These are phyloP conservation scores for Dendryphion nanum DNA, from an alignment of 2,329 filamentous ascomycete genomes.

Conservation along the genomic window DNA sequence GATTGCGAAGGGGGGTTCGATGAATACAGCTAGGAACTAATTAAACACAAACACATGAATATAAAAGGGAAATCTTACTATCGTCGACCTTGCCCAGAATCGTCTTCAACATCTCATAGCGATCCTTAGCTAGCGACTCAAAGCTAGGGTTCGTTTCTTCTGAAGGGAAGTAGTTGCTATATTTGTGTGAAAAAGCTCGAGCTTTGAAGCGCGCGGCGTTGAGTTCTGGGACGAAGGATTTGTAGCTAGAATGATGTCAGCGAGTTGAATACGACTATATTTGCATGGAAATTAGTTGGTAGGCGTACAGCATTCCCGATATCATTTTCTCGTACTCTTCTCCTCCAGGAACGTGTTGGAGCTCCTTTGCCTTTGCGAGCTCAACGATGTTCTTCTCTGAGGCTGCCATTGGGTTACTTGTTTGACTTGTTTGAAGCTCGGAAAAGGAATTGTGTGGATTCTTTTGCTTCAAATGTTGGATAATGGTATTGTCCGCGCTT, in stretches of 20 bases:
- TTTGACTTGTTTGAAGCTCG: not conserved
- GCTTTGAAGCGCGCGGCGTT: constrained; percentile 53
- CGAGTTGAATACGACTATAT: constrained; percentile 1
- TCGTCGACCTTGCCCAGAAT: constrained; percentile 36
- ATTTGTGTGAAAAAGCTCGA: constrained; percentile 56
- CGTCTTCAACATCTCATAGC: constrained; percentile 20
- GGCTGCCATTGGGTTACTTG: constrained; percentile 32
- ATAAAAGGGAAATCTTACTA: no score
- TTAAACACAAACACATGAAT: no score
- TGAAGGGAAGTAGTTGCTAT: constrained; percentile 50
- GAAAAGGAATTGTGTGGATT: no score
- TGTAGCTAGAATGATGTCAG: constrained; percentile 55
- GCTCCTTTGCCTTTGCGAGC: constrained; percentile 48
- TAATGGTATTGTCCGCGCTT: no score
- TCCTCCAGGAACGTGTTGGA: constrained; percentile 55
- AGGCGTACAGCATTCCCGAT: constrained; percentile 57
- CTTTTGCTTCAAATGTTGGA: no score
- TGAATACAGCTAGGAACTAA: no score
- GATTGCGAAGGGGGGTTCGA: constrained; percentile 62
- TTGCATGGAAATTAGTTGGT: not conserved
- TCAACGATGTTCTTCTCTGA: constrained; percentile 43
- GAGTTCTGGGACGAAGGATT: constrained; percentile 51
- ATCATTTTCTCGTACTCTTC: constrained; percentile 66
- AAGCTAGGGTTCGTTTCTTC: constrained; percentile 24
- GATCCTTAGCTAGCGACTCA: constrained; percentile 23